A percentile compares a stretch with the other conserved stretches of the same genome.
Evolutionary conservation across 371 early-diverging fungal species (phyloP).

Genomic region (Mucor irregularis): DNA sequence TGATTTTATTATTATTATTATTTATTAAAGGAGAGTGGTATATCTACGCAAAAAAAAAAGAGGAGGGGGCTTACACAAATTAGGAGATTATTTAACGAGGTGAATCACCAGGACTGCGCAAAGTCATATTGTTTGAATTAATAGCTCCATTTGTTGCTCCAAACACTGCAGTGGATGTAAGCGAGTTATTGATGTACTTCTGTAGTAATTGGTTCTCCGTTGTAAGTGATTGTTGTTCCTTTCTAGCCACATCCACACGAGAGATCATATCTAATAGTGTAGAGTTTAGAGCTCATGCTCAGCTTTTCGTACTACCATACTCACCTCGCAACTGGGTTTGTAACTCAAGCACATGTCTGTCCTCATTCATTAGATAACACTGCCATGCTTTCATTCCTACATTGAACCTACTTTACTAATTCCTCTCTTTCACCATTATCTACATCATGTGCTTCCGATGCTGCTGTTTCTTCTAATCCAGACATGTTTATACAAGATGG

Average conservation of each 20-base stretch:
- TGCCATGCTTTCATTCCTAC: neutral
- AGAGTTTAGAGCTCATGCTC: no score
- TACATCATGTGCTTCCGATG: conserved; percentile 12
- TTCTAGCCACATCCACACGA: conserved; percentile 45
- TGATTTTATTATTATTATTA: no score
- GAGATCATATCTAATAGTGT: conserved; percentile 34
- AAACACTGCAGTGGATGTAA: conserved; percentile 58
- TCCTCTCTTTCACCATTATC: conserved; percentile 33
- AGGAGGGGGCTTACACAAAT: no score
- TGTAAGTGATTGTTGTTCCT: conserved; percentile 48
- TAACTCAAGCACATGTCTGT: conserved; percentile 41
- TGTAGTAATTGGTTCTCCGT: conserved; percentile 55
- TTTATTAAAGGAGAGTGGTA: no score
- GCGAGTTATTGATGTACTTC: conserved; percentile 55
- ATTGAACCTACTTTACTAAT: conserved; percentile 29
- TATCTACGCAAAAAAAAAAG: neutral
- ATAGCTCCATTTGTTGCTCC: conserved; percentile 54
- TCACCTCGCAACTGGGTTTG: conserved; percentile 44
- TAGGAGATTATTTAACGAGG: conserved; percentile 11
- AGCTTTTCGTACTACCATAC: neutral
- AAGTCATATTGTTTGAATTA: conserved; percentile 26
- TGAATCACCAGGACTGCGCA: conserved; percentile 18
- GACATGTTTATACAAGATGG: neutral
- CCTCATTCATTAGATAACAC: neutral
- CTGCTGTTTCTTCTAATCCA: no score